These are phyloP conservation scores for Cochlearia excelsa DNA, from an alignment of 345 rosid genomes.

Conservation along the genomic window DNA sequence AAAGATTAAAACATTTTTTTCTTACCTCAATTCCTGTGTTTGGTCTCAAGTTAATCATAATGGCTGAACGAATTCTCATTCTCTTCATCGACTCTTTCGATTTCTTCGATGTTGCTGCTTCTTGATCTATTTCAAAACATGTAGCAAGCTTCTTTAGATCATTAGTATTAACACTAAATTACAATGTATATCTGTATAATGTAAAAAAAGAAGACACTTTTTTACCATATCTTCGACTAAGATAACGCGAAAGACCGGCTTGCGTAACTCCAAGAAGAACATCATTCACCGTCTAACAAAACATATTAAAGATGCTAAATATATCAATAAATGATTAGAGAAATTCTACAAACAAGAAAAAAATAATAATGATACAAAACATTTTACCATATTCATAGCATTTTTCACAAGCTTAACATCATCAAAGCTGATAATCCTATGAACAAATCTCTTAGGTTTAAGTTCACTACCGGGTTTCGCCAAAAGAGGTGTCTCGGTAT, in stretches of 20 bases:
- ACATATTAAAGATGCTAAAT: background rate
- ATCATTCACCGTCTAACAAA: constrained; percentile 66
- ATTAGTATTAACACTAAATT: background rate
- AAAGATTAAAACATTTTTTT: background rate
- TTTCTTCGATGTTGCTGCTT: constrained; percentile 28
- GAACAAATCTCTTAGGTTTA: constrained; percentile 41
- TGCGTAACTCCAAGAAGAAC: constrained; percentile 64
- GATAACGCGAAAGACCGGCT: constrained; percentile 65
- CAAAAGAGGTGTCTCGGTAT: constrained; percentile 52
- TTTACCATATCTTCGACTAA: constrained; percentile 57
- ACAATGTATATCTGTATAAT: background rate
- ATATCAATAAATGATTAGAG: constrained; percentile 3
- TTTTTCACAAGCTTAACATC: constrained; percentile 55
- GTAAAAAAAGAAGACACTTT: background rate
- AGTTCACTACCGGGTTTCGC: constrained; percentile 31
- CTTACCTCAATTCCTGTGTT: constrained; percentile 52
- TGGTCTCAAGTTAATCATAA: constrained; percentile 60
- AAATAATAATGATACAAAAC: background rate
- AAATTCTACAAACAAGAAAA: constrained; percentile 3
- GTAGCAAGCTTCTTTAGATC: constrained; percentile 16
- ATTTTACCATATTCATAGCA: constrained; percentile 31
- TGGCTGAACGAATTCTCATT: constrained; percentile 47
- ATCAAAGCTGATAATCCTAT: constrained; percentile 28
- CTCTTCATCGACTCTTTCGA: constrained; percentile 31
- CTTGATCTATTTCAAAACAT: constrained; percentile 29